Evolutionary conservation across 371 early-diverging fungal genomes (phyloP).

Genomic region (Capniomyces stellatus): DNA sequence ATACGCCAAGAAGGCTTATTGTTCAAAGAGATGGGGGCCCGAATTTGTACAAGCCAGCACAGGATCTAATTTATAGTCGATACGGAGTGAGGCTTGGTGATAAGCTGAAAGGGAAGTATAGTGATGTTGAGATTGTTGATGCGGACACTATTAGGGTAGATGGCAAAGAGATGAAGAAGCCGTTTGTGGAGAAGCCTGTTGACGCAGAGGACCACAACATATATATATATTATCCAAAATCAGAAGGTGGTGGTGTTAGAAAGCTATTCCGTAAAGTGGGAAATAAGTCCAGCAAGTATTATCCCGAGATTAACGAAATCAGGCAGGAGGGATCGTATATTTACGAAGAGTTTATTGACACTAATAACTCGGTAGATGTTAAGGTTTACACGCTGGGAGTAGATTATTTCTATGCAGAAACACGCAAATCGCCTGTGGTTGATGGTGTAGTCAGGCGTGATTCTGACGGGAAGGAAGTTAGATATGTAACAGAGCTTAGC

Average conservation of each 20-base stretch:
- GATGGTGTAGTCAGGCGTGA: conserved; percentile 93
- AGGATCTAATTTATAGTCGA: conserved; percentile 19
- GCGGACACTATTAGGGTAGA: conserved; percentile 58
- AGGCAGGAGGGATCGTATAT: conserved; percentile 72
- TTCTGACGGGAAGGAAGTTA: conserved; percentile 92
- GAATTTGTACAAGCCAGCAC: conserved; percentile 30
- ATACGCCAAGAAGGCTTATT: conserved; percentile 67
- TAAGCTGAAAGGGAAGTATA: background rate
- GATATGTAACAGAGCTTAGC: conserved; percentile 69
- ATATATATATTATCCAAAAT: conserved; percentile 74
- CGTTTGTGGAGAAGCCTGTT: conserved; percentile 97
- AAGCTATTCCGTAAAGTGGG: conserved; percentile 92
- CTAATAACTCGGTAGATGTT: conserved; percentile 89
- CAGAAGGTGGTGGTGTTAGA: conserved; percentile 81
- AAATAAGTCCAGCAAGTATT: conserved; percentile 89
- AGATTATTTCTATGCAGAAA: conserved; percentile 86
- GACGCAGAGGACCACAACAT: conserved; percentile 96
- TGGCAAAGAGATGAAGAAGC: conserved; percentile 51
- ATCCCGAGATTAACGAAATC: conserved; percentile 41
- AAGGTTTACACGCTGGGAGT: conserved; percentile 93
- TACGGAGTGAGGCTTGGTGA: conserved; percentile 9
- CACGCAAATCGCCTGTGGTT: conserved; percentile 96
- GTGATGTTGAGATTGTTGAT: conserved; percentile 34
- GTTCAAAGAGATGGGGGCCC: conserved; percentile 58
- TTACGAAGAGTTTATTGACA: conserved; percentile 89